phyloP scores from a whole-genome alignment of 2,329 filamentous ascomycete genomes.

The Colletotrichum eremochloae region DNA sequence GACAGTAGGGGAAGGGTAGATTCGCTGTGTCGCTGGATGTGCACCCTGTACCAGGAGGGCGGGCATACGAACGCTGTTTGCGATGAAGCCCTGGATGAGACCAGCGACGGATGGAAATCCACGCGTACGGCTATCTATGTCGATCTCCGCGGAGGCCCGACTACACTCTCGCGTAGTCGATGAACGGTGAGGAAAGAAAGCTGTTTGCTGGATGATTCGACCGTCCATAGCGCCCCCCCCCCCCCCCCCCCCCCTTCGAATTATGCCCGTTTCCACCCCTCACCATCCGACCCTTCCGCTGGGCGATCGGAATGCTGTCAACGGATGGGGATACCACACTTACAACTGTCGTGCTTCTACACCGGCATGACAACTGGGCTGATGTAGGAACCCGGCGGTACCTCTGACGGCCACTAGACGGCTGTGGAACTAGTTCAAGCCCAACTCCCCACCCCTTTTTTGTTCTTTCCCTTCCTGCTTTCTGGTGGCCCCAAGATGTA shows the following conservation, averaged over 20 bases:
- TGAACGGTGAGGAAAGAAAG: neutral
- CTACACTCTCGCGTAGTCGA: neutral
- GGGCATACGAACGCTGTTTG: neutral
- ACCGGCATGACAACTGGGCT: neutral
- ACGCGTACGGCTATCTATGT: neutral
- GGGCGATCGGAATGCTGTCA: too few species aligned
- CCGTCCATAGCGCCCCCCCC: neutral
- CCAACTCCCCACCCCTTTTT: neutral
- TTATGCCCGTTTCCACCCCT: neutral
- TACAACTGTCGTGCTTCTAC: neutral
- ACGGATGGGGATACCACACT: neutral
- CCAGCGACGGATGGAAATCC: neutral
- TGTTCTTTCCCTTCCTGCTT: neutral
- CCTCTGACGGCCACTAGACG: neutral
- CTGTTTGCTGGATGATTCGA: neutral
- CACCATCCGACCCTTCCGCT: neutral
- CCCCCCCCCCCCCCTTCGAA: neutral
- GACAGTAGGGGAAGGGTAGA: neutral
- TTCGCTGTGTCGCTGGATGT: neutral
- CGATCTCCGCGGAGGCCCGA: neutral
- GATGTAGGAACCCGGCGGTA: neutral
- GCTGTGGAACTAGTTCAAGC: neutral
- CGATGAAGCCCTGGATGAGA: neutral
- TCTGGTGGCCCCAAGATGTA: neutral
- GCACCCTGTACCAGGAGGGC: neutral